phyloP scores from a whole-genome alignment of 495 filamentous ascomycete genomes.

The Penicillium bialowiezense region DNA sequence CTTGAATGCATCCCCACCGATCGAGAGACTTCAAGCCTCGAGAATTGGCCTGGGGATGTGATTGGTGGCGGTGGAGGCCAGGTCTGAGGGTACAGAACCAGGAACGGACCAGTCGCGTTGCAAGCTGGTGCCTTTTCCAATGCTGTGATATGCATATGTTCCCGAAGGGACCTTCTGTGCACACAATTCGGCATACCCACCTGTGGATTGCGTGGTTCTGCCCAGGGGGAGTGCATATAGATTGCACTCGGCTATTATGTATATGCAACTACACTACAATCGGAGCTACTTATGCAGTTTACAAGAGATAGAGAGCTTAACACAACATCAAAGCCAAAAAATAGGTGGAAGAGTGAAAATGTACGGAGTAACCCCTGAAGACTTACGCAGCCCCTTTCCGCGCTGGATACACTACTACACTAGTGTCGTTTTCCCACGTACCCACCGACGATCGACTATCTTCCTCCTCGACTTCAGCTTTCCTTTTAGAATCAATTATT shows the following conservation, averaged over 20 bases:
- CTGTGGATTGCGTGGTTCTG: not conserved
- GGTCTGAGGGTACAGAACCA: not conserved
- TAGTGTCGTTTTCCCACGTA: slow-evolving; percentile 9
- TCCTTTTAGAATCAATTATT: not conserved
- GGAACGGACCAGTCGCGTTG: slow-evolving; percentile 7
- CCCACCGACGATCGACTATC: not conserved
- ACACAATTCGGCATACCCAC: not conserved
- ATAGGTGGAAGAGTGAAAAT: too few species aligned
- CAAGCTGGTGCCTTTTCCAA: slow-evolving; percentile 1
- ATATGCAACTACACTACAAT: not conserved
- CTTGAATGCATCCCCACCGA: not conserved
- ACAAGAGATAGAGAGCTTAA: not conserved
- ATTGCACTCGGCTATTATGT: not conserved
- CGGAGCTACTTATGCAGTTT: not conserved
- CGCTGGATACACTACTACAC: slow-evolving; percentile 21
- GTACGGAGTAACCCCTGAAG: slow-evolving; percentile 12
- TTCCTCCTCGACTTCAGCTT: not conserved
- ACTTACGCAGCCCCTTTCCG: slow-evolving; percentile 24
- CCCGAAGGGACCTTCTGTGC: slow-evolving; percentile 3
- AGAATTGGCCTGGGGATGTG: not conserved
- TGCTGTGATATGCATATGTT: slow-evolving; percentile 2
- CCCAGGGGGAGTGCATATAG: not conserved
- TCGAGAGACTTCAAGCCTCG: not conserved
- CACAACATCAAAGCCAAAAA: too few species aligned
- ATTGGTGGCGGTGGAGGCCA: slow-evolving; percentile 2